Conservation (phyloP, 768 basidiomycete genomes). For the Plicaturopsis crispa region DNA sequence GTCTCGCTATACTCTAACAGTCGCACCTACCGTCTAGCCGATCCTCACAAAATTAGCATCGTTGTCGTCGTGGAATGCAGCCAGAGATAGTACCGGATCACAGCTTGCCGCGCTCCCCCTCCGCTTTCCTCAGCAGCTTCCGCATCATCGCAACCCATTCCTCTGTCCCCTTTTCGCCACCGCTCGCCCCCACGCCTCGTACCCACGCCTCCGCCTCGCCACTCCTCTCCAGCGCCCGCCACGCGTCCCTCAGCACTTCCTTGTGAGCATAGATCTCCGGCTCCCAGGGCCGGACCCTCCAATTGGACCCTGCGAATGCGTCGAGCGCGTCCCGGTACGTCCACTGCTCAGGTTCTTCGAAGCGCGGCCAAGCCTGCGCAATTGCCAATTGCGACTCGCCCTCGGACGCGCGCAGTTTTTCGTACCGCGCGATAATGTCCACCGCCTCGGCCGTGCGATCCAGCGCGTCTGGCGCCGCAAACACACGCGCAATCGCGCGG, state of each 20-base stretch:
- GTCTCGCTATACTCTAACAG: too few relatives aligned
- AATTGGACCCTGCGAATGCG: conserved; percentile 31
- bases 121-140: conserved; percentile 21
- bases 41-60: too few relatives aligned
- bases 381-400: conserved; percentile 31
- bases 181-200: too few relatives aligned
- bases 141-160: conserved; percentile 56
- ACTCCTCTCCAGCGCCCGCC: conserved; percentile 47
- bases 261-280: conserved; percentile 45
- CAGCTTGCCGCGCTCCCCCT: neutral
- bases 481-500: conserved; percentile 48
- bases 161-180: conserved; percentile 42
- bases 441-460: conserved; percentile 39
- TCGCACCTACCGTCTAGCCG: too few relatives aligned
- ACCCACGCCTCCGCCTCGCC: conserved; percentile 59
- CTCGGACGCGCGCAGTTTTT: conserved; percentile 24
- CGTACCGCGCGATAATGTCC: conserved; percentile 42
- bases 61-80: too few relatives aligned
- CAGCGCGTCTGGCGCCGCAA: conserved; percentile 41
- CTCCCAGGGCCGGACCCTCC: conserved; percentile 46
- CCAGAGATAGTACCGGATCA: too few relatives aligned
- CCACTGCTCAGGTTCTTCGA: conserved; percentile 50
- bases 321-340: conserved; percentile 58
- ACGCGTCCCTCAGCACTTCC: conserved; percentile 39
- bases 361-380: conserved; percentile 49